phyloP scores from a whole-genome alignment of 495 filamentous ascomycete genomes.

The Lasiosphaeris hirsuta region DNA sequence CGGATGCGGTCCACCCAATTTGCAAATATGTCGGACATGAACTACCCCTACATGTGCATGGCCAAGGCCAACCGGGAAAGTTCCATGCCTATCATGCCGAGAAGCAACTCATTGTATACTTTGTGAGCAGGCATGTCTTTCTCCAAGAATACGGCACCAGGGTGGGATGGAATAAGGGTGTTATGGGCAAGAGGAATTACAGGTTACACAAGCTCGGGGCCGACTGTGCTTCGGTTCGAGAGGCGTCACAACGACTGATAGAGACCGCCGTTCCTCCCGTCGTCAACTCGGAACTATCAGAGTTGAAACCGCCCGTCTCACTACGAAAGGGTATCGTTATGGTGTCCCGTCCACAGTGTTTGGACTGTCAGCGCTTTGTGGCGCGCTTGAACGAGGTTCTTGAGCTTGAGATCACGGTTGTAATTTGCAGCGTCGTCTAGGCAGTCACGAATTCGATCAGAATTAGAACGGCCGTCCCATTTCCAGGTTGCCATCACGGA shows the following conservation, averaged over 20 bases:
- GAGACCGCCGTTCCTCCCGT: too few species aligned
- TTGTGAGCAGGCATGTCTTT: not conserved
- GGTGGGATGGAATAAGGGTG: not conserved
- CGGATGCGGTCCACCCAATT: not conserved
- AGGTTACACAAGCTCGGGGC: not conserved
- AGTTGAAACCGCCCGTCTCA: not conserved
- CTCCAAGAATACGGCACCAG: not conserved
- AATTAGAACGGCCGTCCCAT: too few species aligned
- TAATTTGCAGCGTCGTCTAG: too few species aligned
- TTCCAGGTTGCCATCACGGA: too few species aligned
- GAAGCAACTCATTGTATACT: not conserved
- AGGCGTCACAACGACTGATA: too few species aligned
- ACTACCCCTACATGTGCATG: not conserved
- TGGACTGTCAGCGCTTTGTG: not conserved
- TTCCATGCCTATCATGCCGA: not conserved
- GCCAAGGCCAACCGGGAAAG: not conserved
- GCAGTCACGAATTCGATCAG: too few species aligned
- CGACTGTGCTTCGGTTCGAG: too few species aligned
- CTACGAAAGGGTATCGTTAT: not conserved
- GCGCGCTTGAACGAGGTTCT: not conserved
- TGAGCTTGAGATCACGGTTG: not conserved
- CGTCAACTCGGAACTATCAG: too few species aligned
- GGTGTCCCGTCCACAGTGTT: not conserved
- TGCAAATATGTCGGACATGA: not conserved
- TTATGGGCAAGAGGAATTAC: not conserved